Evolutionary conservation across 345 rosid genomes (phyloP).

Genomic region (Cardamine resedifolia): DNA sequence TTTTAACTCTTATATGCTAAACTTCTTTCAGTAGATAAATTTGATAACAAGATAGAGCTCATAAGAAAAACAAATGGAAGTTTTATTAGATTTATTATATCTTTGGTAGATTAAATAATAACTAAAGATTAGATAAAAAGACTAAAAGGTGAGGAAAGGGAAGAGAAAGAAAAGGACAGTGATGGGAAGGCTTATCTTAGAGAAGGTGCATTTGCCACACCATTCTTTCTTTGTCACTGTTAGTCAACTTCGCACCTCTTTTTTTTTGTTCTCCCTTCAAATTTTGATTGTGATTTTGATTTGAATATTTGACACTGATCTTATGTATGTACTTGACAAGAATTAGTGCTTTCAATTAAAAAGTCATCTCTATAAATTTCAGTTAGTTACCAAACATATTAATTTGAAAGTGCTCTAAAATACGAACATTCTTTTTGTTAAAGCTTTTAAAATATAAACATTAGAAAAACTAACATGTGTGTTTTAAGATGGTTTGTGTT

Average conservation of each 20-base stretch:
- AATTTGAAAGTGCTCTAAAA: not conserved
- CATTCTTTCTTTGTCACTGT: constrained; percentile 42
- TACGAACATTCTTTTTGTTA: not conserved
- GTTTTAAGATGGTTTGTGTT: not conserved
- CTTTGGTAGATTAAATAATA: not conserved
- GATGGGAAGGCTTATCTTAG: constrained; percentile 45
- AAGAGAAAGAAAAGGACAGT: constrained; percentile 39
- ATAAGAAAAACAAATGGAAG: not conserved
- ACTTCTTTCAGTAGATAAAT: not conserved
- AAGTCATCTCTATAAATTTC: not conserved
- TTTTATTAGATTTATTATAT: not conserved
- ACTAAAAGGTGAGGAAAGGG: constrained; percentile 37
- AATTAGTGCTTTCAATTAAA: constrained; percentile 22
- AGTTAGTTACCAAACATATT: not conserved
- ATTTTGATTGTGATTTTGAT: constrained; percentile 23
- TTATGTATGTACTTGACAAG: constrained; percentile 29
- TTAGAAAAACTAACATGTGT: not conserved
- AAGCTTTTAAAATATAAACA: not conserved
- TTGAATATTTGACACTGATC: constrained; percentile 28
- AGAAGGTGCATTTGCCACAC: constrained; percentile 35
- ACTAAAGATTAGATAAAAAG: not conserved
- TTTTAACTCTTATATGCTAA: not conserved
- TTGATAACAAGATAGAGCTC: not conserved
- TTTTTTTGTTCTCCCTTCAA: not conserved
- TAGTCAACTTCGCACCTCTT: constrained; percentile 46